Conservation (phyloP, 1,139 yeast genomes). For the Yamadazyma sp. region DNA sequence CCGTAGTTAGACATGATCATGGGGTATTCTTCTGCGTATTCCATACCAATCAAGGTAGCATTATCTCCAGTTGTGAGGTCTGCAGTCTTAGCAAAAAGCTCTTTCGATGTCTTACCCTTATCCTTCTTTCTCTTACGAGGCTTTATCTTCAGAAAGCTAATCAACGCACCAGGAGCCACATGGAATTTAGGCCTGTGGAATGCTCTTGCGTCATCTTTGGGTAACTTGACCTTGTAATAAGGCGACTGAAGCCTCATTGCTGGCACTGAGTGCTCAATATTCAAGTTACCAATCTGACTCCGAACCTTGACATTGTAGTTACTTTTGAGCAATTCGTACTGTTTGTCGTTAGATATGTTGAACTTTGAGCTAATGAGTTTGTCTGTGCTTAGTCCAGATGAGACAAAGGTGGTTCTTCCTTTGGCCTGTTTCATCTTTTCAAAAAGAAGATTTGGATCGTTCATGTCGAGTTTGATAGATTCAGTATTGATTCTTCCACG, state of each 20-base stretch:
- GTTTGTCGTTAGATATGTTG: slow-evolving; percentile 84
- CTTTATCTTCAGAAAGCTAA: slow-evolving; percentile 75
- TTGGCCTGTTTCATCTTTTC: slow-evolving; percentile 39
- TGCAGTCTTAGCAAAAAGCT: slow-evolving; percentile 65
- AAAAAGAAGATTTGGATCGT: slow-evolving; percentile 78
- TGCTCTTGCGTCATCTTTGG: slow-evolving; percentile 68
- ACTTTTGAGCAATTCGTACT: slow-evolving; percentile 77
- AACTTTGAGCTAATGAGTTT: slow-evolving; percentile 54
- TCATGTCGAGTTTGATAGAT: slow-evolving; percentile 69
- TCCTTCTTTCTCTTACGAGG: slow-evolving; percentile 88
- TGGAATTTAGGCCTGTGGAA: slow-evolving; percentile 80
- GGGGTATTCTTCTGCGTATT: slow-evolving; percentile 90
- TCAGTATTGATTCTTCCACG: slow-evolving; percentile 60
- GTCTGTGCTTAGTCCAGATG: slow-evolving; percentile 50
- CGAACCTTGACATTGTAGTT: slow-evolving; percentile 91
- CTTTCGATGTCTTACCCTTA: slow-evolving; percentile 76
- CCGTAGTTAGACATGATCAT: slow-evolving; percentile 83
- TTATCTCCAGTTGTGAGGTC: slow-evolving; percentile 87
- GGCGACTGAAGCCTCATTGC: slow-evolving; percentile 89
- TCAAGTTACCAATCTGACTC: slow-evolving; percentile 87
- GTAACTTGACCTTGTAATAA: slow-evolving; percentile 76
- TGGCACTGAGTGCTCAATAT: slow-evolving; percentile 88
- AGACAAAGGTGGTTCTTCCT: slow-evolving; percentile 22
- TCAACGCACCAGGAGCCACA: slow-evolving; percentile 74
- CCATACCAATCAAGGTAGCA: slow-evolving; percentile 70